Base-by-base conservation (phyloP, 257 asterid species). In the Sherardia arvensis region DNA sequence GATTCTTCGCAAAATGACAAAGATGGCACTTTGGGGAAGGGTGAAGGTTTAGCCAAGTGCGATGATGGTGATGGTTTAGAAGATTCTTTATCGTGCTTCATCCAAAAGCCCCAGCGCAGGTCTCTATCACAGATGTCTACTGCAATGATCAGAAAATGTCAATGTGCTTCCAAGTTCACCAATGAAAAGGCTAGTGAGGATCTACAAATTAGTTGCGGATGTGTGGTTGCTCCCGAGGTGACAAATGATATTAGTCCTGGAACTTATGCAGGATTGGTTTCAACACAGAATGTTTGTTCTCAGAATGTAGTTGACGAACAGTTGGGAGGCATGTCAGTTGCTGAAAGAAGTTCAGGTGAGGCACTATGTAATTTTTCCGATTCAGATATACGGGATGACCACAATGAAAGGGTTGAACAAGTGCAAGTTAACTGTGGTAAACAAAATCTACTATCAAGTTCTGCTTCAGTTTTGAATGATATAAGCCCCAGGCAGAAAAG, bases 11-110 rank as follows among this genome's bases (percentile, higher is more conserved):
- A 63, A 45, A 61, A 70, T 64, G 85, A 54, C 57, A 76, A 79
- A 61, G 84, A 74, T 53, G 69, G 45, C 62, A 72, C 66, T 63
- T 53, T 67, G 64, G 75, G 59, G 36, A 36, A 59, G 4, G 76
- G 66, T 51, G 69, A 69, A 65, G 65, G 63, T 47, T 64, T 62
- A 49, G 32, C 18, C 9, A 66, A 62, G 49, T 26, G 65, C 49
- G 53, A 28, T 22, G 83, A 81, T 61, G 47, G 18, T 38, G 86
- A 76, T 56, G 79, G 72, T 43, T 67, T 69, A 40, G 97, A 81
- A 79, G 95, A 85, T 76, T 87, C 96, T 8, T 78, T 89, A 64
- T 85, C 89, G 71, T 65, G 80, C 61, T 84, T 80, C 62, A 71
- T 81, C 59, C 88, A 61, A 27, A 88, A 84, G 68, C 79, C 84